Percentiles rank a stretch among this genome's conserved stretches.
These are phyloP conservation scores for Saccharomyces mikatae DNA, from an alignment of 805 yeast species.

Conservation along the genomic window DNA sequence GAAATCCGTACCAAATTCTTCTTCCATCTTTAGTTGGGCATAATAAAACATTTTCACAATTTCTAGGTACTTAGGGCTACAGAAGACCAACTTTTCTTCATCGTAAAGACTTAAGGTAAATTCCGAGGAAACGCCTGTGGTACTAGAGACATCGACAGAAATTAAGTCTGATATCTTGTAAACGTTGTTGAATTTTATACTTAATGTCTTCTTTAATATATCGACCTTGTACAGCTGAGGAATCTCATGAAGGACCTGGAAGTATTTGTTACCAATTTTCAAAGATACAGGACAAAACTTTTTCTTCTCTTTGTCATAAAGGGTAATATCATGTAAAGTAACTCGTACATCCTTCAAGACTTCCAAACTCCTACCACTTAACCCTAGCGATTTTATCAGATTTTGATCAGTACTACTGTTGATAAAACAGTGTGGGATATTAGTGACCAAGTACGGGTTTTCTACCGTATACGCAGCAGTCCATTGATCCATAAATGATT, in stretches of 20 bases:
- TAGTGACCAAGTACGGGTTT: conserved; percentile 9
- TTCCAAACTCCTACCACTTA: conserved; percentile 34
- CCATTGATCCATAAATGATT: conserved; percentile 18
- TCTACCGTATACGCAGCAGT: conserved; percentile 6
- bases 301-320: conserved; percentile 39
- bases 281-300: conserved; percentile 50
- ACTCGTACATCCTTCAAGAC: conserved; percentile 41
- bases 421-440: conserved; percentile 31
- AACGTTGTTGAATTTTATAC: conserved; percentile 35
- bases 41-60: conserved; percentile 61
- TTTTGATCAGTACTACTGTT: conserved; percentile 38
- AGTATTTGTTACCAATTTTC: conserved; percentile 56
- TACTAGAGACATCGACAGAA: conserved; percentile 32
- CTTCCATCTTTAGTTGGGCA: conserved; percentile 45
- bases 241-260: conserved; percentile 44
- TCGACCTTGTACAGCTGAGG: conserved; percentile 33
- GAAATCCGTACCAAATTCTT: conserved; percentile 22
- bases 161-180: conserved; percentile 35
- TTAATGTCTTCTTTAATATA: conserved; percentile 21
- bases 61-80: conserved; percentile 45
- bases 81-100: conserved; percentile 31
- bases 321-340: conserved; percentile 40
- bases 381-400: conserved; percentile 34
- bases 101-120: conserved; percentile 36
- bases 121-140: conserved; percentile 41